Conservation (phyloP, 108 stramenopile genomes). For the Conticribra weissflogii region DNA sequence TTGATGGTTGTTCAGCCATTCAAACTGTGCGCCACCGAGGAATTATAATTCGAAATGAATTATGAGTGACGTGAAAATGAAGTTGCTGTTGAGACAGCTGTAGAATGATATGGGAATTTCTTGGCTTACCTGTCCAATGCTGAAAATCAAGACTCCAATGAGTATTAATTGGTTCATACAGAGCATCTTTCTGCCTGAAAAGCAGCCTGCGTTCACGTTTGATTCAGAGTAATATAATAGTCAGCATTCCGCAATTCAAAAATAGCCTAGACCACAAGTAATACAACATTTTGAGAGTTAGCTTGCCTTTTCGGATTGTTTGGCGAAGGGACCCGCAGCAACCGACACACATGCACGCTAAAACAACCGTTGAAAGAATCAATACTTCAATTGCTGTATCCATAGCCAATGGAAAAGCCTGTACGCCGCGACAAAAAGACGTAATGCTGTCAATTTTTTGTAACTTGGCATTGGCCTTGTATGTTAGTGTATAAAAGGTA, state of each 20-base stretch:
- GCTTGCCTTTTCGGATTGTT: constrained; percentile 21
- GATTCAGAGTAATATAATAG: not conserved
- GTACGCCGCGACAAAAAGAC: too few relatives aligned
- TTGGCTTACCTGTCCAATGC: constrained; percentile 12
- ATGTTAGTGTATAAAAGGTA: too few relatives aligned
- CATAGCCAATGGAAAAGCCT: constrained; percentile 19
- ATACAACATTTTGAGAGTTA: not conserved
- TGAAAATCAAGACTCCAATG: constrained; percentile 24
- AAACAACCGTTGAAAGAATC: constrained; percentile 13
- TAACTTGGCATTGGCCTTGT: too few relatives aligned
- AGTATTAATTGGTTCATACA: constrained; percentile 32
- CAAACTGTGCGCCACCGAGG: constrained; percentile 18
- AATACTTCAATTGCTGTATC: constrained; percentile 13
- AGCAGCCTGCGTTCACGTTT: constrained; percentile 1
- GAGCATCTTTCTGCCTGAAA: constrained; percentile 42
- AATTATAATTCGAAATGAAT: not conserved
- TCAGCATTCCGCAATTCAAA: not conserved
- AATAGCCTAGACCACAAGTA: not conserved
- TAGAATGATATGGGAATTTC: not conserved
- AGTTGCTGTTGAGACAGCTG: not conserved
- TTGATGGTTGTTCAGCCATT: constrained; percentile 27
- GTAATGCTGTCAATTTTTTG: too few relatives aligned
- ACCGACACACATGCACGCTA: constrained; percentile 39
- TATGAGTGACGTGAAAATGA: too few relatives aligned
- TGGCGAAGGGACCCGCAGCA: constrained; percentile 41